Evolutionary conservation across 495 filamentous ascomycete genomes (phyloP).

Genomic region (Talaromyces adpressus): DNA sequence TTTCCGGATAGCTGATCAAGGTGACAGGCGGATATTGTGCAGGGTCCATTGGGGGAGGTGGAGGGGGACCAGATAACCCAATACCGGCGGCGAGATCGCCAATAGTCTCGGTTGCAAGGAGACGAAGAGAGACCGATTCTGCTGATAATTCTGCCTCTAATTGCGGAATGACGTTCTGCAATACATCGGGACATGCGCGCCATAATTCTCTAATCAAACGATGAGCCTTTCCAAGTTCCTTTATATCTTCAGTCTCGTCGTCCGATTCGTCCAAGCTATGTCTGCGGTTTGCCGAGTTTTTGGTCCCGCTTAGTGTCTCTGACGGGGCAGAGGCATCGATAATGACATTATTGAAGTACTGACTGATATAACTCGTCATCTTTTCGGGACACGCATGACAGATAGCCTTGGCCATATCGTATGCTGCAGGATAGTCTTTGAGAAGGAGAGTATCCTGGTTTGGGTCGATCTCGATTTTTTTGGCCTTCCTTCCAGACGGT

Average conservation of each 20-base stretch:
- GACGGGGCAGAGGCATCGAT: constrained; percentile 65
- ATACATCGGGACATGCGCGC: constrained; percentile 80
- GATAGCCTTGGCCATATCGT: constrained; percentile 91
- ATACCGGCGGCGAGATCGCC: constrained; percentile 91
- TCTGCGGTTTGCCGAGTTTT: constrained; percentile 33
- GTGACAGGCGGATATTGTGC: constrained; percentile 70
- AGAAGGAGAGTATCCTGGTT: constrained; percentile 72
- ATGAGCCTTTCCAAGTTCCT: constrained; percentile 85
- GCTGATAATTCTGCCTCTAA: constrained; percentile 87
- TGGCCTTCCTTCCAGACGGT: constrained; percentile 41
- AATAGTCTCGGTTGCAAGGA: constrained; percentile 85
- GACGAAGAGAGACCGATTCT: constrained; percentile 78
- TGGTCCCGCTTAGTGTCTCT: constrained; percentile 29
- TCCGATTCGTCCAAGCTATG: constrained; percentile 61
- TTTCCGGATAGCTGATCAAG: constrained; percentile 49
- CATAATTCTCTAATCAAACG: constrained; percentile 84
- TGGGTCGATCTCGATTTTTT: constrained; percentile 57
- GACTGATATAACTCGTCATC: constrained; percentile 88
- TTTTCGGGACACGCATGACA: constrained; percentile 87
- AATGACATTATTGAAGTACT: constrained; percentile 96
- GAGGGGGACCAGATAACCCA: constrained; percentile 78
- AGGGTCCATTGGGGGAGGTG: constrained; percentile 65
- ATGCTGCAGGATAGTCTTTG: constrained; percentile 84
- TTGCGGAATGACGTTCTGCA: constrained; percentile 90
- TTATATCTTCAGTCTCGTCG: constrained; percentile 79